Evolutionary conservation across 495 filamentous ascomycete species (phyloP).

Genomic region (Aspergillus affinis): DNA sequence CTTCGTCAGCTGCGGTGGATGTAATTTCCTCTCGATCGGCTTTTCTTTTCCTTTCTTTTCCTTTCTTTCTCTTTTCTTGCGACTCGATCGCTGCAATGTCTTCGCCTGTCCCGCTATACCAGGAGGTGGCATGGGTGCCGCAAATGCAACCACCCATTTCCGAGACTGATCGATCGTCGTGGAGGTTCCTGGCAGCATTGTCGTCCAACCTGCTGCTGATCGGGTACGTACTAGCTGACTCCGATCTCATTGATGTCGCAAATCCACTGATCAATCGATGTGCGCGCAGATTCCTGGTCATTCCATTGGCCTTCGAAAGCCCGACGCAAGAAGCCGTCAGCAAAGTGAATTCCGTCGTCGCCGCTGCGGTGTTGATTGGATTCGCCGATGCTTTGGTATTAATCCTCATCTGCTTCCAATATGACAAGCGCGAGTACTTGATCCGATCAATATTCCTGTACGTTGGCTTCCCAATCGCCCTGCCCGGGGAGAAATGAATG

Average conservation of each 20-base stretch:
- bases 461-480: slow-evolving; percentile 4
- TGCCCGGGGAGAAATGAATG: background rate
- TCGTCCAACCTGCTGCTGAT: slow-evolving; percentile 26
- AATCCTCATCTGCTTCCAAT: slow-evolving; percentile 25
- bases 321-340: slow-evolving; percentile 15
- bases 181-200: slow-evolving; percentile 17
- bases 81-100: background rate
- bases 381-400: slow-evolving; percentile 26
- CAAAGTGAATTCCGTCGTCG: slow-evolving; percentile 15
- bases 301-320: slow-evolving; percentile 28
- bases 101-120: slow-evolving; percentile 7
- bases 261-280: slow-evolving; percentile 1
- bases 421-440: slow-evolving; percentile 22
- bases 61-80: background rate
- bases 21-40: background rate
- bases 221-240: slow-evolving; percentile 19
- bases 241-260: background rate
- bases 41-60: background rate
- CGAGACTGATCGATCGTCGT: slow-evolving; percentile 10
- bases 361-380: slow-evolving; percentile 29
- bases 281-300: slow-evolving; percentile 28
- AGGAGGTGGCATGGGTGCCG: slow-evolving; percentile 1
- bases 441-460: slow-evolving; percentile 34
- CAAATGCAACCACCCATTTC: slow-evolving; percentile 1
- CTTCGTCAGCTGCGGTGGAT: background rate